Evolutionary conservation across 1,284 basidiomycete genomes (phyloP), one percentile per base, ranked within the genome.

Genomic region (Rhizoctonia solani): DNA sequence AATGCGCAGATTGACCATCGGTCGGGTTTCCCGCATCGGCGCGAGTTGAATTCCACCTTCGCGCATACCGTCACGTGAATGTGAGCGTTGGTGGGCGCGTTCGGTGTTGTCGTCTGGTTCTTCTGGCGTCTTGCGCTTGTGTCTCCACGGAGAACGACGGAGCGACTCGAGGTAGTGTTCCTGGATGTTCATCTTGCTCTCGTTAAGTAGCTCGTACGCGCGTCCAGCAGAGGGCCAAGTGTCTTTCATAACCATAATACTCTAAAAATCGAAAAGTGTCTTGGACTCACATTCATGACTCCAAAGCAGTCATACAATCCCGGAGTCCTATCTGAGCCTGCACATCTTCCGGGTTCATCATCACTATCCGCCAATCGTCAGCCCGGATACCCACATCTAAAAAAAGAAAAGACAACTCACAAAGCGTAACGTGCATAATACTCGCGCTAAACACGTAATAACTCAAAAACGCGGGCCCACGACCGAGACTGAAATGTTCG

Each of bases 371-470:
- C n/a, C 54, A 21, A 29, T 11, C 9, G 44, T 21, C n/a, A 44
- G 29, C 42, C 47, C 13, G 44, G 49, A n/a, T 14, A 23, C 25
- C 23, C 23, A n/a, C 5, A 27, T 34, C 37, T n/a, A 16, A 47
- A 27, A 6, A 14, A 30, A 54, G 13, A 37, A 13, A 2, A 42
- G 13, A 49, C 25, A 6, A 77, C 80, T 66, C 68, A 74, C 89
- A 76, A 37, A 80, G 85, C 1, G 85, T 85, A 55, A 89, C 84
- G 73, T 92, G 91, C 87, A 92, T 92, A 70, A 93, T 87, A 68
- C 86, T 85, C 21, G 91, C 91, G 6, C 86, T 88, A 78, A 93
- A 94, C 25, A 92, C 79, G 71, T 92, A 92, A 74, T 92, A 94
- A 70, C 85, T 88, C 52, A 92, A 77, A 75, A 92, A 93, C 1